phyloP scores from a whole-genome alignment of 164 flowering plant species.

The Kalanchoe fedtschenkoi region DNA sequence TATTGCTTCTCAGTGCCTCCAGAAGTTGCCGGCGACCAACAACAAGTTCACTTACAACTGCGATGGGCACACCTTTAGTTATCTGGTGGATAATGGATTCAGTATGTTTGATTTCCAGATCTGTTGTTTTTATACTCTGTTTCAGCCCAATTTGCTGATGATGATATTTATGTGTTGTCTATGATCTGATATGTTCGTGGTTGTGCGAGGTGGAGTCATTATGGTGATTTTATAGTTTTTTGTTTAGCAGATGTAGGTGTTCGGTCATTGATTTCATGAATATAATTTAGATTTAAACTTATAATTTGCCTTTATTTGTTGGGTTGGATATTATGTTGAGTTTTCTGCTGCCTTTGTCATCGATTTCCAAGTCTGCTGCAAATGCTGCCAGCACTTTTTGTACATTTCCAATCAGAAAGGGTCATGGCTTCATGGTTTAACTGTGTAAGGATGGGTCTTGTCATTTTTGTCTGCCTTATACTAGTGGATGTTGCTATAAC shows the following conservation, averaged over 20 bases:
- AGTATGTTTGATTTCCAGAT: conserved; percentile 1
- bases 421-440: too few species aligned
- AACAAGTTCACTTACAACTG: conserved; percentile 5
- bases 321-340: background rate
- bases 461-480: too few species aligned
- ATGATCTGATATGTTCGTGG: background rate
- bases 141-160: background rate
- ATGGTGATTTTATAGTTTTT: background rate
- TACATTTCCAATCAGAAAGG: too few species aligned
- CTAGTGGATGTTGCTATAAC: too few species aligned
- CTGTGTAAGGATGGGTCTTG: too few species aligned
- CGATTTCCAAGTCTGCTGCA: too few species aligned
- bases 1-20: conserved; percentile 5
- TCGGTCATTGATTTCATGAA: background rate
- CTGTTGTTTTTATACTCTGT: background rate
- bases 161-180: background rate
- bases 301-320: background rate
- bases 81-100: conserved; percentile 5
- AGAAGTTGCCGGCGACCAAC: conserved; percentile 3
- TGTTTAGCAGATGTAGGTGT: too few species aligned
- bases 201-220: background rate
- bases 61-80: background rate
- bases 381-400: too few species aligned
- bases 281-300: background rate
- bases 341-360: too few species aligned